Evolutionary conservation across 371 early-diverging fungal genomes (phyloP).

Genomic region (Mucor irregularis): DNA sequence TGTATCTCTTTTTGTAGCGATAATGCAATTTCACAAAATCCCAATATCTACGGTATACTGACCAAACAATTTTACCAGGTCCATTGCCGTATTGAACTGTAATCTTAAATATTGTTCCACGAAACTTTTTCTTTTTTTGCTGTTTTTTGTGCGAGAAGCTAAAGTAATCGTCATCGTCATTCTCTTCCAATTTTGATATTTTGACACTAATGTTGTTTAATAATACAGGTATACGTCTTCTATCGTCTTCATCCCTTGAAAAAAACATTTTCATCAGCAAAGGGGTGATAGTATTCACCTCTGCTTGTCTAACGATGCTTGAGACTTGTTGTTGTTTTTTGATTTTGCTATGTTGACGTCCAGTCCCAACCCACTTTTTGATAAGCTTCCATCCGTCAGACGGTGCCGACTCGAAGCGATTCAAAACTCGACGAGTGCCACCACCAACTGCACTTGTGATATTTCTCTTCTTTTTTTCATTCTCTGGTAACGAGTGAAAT

Average conservation of each 20-base stretch:
- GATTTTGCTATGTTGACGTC: neutral
- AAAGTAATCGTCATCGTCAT: neutral
- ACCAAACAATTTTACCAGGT: conserved; percentile 36
- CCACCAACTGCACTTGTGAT: neutral
- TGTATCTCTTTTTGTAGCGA: conserved; percentile 30
- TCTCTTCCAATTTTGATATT: conserved; percentile 12
- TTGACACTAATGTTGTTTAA: conserved; percentile 20
- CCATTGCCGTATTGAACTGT: conserved; percentile 23
- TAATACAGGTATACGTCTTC: conserved; percentile 32
- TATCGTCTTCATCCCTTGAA: conserved; percentile 27
- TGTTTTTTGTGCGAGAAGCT: neutral
- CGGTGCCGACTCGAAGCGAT: conserved; percentile 19
- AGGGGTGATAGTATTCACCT: conserved; percentile 26
- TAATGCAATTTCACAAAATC: conserved; percentile 63
- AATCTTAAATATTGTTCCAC: conserved; percentile 17
- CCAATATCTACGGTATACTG: conserved; percentile 50
- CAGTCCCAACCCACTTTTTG: conserved; percentile 17
- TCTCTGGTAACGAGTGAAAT: neutral
- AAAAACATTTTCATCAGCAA: conserved; percentile 24
- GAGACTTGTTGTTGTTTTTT: neutral
- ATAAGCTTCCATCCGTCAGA: conserved; percentile 20
- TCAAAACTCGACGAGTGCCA: neutral
- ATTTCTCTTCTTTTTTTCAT: neutral
- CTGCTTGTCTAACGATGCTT: conserved; percentile 19
- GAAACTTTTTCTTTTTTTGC: conserved; percentile 1